Conservation (phyloP, 805 yeast species). For the Blastobotrys peoriensis region DNA sequence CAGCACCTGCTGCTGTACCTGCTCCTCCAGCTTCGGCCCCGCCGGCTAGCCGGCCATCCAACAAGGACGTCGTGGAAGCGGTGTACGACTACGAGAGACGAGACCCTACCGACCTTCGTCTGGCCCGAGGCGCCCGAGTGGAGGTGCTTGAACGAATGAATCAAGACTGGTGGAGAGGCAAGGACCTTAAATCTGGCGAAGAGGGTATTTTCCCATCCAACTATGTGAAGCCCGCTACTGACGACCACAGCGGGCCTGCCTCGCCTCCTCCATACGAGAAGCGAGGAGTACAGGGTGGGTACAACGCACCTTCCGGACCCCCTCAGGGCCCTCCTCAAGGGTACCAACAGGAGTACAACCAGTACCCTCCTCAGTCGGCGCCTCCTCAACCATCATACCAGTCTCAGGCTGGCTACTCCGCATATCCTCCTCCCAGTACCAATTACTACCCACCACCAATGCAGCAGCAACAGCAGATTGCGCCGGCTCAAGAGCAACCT, state of each 20-base stretch:
- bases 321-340: conserved; percentile 12
- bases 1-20: conserved; percentile 19
- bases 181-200: conserved; percentile 38
- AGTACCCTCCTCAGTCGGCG: conserved; percentile 21
- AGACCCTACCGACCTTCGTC: conserved; percentile 65
- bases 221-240: conserved; percentile 47
- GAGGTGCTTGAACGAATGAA: conserved; percentile 67
- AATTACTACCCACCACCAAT: conserved; percentile 36
- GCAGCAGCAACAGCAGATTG: conserved; percentile 21
- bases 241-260: conserved; percentile 8
- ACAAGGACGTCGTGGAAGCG: conserved; percentile 48
- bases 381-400: too few relatives aligned
- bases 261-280: conserved; percentile 8
- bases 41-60: conserved; percentile 19
- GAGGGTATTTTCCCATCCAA: conserved; percentile 88
- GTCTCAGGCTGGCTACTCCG: conserved; percentile 18
- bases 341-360: conserved; percentile 8
- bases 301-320: conserved; percentile 3
- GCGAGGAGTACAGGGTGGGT: not conserved
- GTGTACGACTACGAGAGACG: conserved; percentile 69
- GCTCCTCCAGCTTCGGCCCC: conserved; percentile 18
- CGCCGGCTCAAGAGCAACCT: conserved; percentile 16
- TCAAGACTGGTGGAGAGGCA: conserved; percentile 90
- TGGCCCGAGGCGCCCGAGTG: conserved; percentile 62
- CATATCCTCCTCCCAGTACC: conserved; percentile 48